A percentile compares a stretch with the other conserved stretches of the same genome.
Evolutionary conservation across 2,329 filamentous ascomycete genomes (phyloP).

Genomic region (Lachnum nothofagi): DNA sequence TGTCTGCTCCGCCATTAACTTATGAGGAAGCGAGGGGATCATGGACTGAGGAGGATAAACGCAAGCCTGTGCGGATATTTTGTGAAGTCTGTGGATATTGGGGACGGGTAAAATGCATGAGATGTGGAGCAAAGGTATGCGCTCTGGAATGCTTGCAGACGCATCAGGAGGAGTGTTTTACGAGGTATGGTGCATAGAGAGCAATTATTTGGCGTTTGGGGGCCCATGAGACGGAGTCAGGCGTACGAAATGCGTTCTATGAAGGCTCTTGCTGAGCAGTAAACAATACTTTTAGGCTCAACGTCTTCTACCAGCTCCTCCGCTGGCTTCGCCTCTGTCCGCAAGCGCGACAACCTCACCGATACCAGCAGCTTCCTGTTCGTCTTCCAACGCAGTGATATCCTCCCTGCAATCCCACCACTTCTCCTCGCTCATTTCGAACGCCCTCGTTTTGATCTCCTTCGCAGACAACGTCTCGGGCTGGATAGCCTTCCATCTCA

Average conservation of each 20-base stretch:
- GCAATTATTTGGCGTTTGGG: background rate
- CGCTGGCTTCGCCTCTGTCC: constrained; percentile 56
- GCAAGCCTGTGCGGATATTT: constrained; percentile 59
- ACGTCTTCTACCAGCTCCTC: constrained; percentile 27
- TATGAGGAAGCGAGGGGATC: constrained; percentile 59
- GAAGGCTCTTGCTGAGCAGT: too few relatives aligned
- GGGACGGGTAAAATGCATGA: constrained; percentile 70
- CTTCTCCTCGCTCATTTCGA: constrained; percentile 86
- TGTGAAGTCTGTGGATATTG: constrained; percentile 80
- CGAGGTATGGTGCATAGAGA: constrained; percentile 50
- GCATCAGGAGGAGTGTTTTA: constrained; percentile 68
- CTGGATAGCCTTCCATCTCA: constrained; percentile 63
- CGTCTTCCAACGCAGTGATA: constrained; percentile 84
- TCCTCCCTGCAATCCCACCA: constrained; percentile 99
- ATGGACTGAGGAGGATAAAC: constrained; percentile 38
- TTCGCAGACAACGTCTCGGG: constrained; percentile 71
- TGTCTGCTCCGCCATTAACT: constrained; percentile 59
- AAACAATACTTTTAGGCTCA: too few relatives aligned
- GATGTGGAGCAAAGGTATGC: constrained; percentile 74
- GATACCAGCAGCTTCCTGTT: constrained; percentile 82
- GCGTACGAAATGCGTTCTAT: background rate
- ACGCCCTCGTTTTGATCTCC: constrained; percentile 87
- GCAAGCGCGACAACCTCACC: constrained; percentile 87
- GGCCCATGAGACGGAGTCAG: background rate
- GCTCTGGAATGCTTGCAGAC: constrained; percentile 68